Conservation (phyloP, 257 asterid species). For the Lycium ferocissimum region DNA sequence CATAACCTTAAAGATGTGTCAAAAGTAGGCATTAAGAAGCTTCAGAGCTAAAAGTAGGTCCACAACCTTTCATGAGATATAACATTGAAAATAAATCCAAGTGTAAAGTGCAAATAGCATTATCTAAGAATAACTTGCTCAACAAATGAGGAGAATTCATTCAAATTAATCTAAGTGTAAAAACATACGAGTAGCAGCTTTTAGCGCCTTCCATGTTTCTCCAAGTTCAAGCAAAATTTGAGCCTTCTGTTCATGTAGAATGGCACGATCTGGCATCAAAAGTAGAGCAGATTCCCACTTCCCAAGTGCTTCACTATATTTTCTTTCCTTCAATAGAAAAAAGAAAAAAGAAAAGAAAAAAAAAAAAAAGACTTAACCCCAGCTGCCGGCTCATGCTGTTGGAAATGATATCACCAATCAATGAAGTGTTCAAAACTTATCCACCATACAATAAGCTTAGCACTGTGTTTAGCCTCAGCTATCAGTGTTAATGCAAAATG, state of each 20-base stretch:
- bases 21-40: background rate
- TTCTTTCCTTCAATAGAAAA: constrained; percentile 63
- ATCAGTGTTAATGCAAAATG: constrained; percentile 19
- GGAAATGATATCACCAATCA: constrained; percentile 4
- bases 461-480: background rate
- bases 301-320: constrained; percentile 80
- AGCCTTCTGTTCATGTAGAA: constrained; percentile 90
- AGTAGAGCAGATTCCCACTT: constrained; percentile 88
- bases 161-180: background rate
- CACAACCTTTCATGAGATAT: constrained; percentile 5
- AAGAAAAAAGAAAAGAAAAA: constrained; percentile 3
- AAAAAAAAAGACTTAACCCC: constrained; percentile 14
- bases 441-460: background rate
- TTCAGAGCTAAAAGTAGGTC: constrained; percentile 18
- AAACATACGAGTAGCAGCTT: constrained; percentile 80
- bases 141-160: background rate
- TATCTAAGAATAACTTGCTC: constrained; percentile 13
- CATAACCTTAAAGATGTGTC: constrained; percentile 1
- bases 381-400: constrained; percentile 6
- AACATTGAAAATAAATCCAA: constrained; percentile 18
- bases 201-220: constrained; percentile 83
- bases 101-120: background rate
- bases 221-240: constrained; percentile 90
- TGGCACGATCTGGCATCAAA: constrained; percentile 71
- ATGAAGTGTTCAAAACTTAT: background rate